Conservation (phyloP, 2,329 filamentous ascomycete species). For the Zasmidium angulare region DNA sequence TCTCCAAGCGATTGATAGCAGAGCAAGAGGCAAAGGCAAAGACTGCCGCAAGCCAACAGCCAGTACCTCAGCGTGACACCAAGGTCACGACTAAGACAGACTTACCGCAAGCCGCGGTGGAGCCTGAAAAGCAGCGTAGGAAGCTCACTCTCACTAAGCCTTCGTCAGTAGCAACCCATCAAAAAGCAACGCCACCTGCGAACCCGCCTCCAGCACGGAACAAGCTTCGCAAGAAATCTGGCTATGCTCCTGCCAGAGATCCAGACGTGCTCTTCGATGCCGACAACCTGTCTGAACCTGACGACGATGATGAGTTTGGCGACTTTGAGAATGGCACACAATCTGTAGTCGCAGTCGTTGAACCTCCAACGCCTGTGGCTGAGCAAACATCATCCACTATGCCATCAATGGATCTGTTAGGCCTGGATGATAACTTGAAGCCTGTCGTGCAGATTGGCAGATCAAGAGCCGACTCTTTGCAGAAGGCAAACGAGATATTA, state of each 20-base stretch:
- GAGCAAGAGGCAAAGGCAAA: conserved; percentile 23
- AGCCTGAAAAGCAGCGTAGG: background rate
- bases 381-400: conserved; percentile 3
- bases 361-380: background rate
- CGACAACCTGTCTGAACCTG: conserved; percentile 29
- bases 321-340: conserved; percentile 31
- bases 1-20: conserved; percentile 34
- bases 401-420: conserved; percentile 30
- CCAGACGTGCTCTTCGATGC: conserved; percentile 36
- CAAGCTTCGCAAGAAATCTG: conserved; percentile 28
- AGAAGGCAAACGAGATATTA: conserved; percentile 1
- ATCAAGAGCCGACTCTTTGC: conserved; percentile 3
- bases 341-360: background rate
- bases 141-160: background rate
- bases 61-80: background rate
- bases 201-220: conserved; percentile 20
- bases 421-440: conserved; percentile 23
- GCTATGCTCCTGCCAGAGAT: conserved; percentile 23
- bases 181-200: background rate
- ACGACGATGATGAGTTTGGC: conserved; percentile 36
- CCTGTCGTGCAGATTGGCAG: conserved; percentile 9
- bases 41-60: background rate
- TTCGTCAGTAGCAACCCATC: no score
- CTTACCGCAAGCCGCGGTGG: background rate
- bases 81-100: no score